Evolutionary conservation across 75 land plant genomes (phyloP).

Genomic region (Pinus taeda): DNA sequence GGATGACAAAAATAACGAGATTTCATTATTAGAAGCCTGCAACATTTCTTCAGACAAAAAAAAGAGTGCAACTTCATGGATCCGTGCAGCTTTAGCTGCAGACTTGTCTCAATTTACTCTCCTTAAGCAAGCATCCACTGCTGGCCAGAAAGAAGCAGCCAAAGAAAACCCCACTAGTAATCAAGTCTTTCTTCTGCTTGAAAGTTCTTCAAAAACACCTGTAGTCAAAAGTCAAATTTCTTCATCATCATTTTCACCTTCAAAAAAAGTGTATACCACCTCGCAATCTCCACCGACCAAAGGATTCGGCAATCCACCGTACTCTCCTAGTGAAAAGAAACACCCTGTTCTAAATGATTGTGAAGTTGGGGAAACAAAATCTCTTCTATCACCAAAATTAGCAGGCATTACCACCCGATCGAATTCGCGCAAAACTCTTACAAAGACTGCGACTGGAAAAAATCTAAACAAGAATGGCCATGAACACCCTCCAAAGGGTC

Average conservation of each 20-base stretch:
- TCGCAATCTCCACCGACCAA: not conserved
- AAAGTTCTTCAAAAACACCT: conserved; percentile 10
- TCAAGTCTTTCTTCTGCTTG: conserved; percentile 8
- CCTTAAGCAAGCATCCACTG: conserved; percentile 20
- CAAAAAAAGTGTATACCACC: not conserved
- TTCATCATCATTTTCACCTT: not conserved
- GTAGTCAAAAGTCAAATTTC: conserved; percentile 1
- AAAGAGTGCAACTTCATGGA: conserved; percentile 66
- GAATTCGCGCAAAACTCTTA: not conserved
- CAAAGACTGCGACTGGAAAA: conserved; percentile 19
- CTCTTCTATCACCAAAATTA: not conserved
- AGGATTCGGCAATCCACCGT: not conserved
- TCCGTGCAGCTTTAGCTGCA: conserved; percentile 72
- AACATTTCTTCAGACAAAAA: conserved; percentile 44
- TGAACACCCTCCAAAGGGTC: conserved; percentile 15
- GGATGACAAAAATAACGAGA: conserved; percentile 16
- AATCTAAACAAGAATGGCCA: conserved; percentile 16
- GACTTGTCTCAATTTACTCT: conserved; percentile 73
- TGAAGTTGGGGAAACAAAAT: not conserved
- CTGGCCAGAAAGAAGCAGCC: conserved; percentile 3
- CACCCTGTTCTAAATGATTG: conserved; percentile 3
- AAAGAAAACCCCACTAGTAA: conserved; percentile 6
- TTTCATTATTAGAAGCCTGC: conserved; percentile 46
- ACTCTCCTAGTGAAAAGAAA: not conserved
- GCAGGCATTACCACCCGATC: not conserved